Base-by-base conservation (phyloP, 202 grass and related monocot species). In the Digitaria exilis region DNA sequence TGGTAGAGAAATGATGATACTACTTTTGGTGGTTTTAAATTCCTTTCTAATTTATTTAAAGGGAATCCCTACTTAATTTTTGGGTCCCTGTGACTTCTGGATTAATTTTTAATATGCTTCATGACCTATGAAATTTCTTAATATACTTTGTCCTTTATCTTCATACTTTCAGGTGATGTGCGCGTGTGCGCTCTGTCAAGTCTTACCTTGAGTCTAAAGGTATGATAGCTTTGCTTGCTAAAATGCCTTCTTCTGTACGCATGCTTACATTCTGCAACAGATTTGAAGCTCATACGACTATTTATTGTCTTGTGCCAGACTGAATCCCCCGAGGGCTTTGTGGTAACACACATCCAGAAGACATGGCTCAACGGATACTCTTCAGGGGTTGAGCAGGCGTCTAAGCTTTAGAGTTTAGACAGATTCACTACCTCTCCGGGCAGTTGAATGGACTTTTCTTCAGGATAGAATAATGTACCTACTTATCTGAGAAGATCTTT, bases 291-390 rank as follows among this genome's bases (percentile, higher is more conserved):
- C 54, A n/a, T 39, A 45, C 9, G 30, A 72, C 77, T 66, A 14
- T 2, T 34, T 6, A 9, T 78, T 30, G 7, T 73, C n/a, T 69
- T 63, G 83, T 49, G 54, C 42, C 80, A 94, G 89, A 39, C 82
- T 77, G 92, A 89, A 66, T 71, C 49, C 19, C 42, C 80, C 0
- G 88, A 28, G 54, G 92, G 73, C 29, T 89, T 90, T 22, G 70
- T 88, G 64, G 41, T 94, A 34, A 85, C 85, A 29, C 87, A 92
- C 73, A 87, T 94, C 71, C 89, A 89, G 45, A 90, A 94, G 68
- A 94, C 92, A 74, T 94, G 89, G 89, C 84, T 80, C 16, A 82
- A 84, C 57, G 89, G 77, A 63, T 69, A 77, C 82, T 57, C 76
- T 30, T 70, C 76, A 52, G 84, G 39, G 39, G 67, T 66, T 80